phyloP scores from a whole-genome alignment of 768 basidiomycete species.

The Hydnomerulius pinastri region DNA sequence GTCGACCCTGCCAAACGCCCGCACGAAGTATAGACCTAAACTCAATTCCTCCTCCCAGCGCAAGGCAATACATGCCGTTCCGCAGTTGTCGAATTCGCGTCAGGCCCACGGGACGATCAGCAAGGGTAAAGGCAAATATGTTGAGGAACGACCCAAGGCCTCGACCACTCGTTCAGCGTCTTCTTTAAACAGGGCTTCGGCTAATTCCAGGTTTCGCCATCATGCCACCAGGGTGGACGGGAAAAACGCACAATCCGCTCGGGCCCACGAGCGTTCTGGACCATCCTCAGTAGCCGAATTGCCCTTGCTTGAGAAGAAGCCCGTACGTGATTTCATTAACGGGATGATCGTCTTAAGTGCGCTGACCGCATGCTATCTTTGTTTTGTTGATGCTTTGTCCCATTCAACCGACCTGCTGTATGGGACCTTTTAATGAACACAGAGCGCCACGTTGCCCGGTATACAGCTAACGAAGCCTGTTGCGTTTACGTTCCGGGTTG shows the following conservation, averaged over 20 bases:
- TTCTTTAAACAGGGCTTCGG: slow-evolving; percentile 4
- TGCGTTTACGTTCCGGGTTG: slow-evolving; percentile 55
- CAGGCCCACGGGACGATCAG: slow-evolving; percentile 9
- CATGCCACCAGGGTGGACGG: neutral
- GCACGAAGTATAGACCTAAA: slow-evolving; percentile 32
- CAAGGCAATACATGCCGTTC: slow-evolving; percentile 18
- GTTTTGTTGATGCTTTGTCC: slow-evolving; percentile 6
- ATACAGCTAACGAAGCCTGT: slow-evolving; percentile 45
- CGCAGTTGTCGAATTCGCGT: slow-evolving; percentile 19
- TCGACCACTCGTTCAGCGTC: neutral
- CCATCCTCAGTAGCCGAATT: slow-evolving; percentile 21
- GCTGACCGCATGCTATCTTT: slow-evolving; percentile 23
- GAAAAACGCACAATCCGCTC: neutral
- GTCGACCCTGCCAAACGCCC: slow-evolving; percentile 23
- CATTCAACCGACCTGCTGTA: slow-evolving; percentile 13
- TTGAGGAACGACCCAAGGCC: slow-evolving; percentile 4
- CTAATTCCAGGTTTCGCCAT: slow-evolving; percentile 3
- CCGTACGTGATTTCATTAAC: slow-evolving; percentile 32
- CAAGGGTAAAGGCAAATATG: slow-evolving; percentile 14
- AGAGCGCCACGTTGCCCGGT: slow-evolving; percentile 28
- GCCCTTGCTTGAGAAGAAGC: slow-evolving; percentile 30
- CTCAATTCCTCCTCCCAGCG: slow-evolving; percentile 4
- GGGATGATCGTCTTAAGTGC: slow-evolving; percentile 20
- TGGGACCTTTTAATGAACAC: slow-evolving; percentile 14
- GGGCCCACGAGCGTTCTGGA: slow-evolving; percentile 13